Conservation (phyloP, 2,329 filamentous ascomycete genomes). For the Westerdykella aurantiaca region DNA sequence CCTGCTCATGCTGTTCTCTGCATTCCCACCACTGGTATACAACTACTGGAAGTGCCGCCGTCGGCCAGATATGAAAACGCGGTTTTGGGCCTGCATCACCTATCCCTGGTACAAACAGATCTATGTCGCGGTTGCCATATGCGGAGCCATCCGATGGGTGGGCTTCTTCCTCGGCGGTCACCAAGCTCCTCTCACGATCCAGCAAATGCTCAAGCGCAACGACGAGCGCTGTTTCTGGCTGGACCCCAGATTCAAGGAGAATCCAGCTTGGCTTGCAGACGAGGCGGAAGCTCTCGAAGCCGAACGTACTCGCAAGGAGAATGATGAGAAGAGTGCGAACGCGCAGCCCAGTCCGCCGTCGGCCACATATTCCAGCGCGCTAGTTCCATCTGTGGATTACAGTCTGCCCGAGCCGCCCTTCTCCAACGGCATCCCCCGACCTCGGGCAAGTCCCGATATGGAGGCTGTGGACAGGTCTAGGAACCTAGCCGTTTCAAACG, state of each 20-base stretch:
- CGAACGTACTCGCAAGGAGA: too few relatives aligned
- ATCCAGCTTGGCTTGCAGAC: slow-evolving; percentile 13
- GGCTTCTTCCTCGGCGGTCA: slow-evolving; percentile 12
- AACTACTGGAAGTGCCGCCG: slow-evolving; percentile 10
- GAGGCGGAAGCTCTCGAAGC: slow-evolving; percentile 5
- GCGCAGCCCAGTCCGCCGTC: too few relatives aligned
- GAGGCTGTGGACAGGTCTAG: too few relatives aligned
- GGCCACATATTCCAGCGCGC: too few relatives aligned
- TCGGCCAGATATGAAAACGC: slow-evolving; percentile 10
- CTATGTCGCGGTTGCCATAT: slow-evolving; percentile 10
- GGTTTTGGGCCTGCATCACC: slow-evolving; percentile 12
- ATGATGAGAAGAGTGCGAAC: too few relatives aligned
- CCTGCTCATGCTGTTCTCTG: slow-evolving; percentile 10
- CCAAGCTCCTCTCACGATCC: slow-evolving; percentile 9
- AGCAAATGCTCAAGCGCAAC: slow-evolving; percentile 11
- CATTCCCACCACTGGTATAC: slow-evolving; percentile 9
- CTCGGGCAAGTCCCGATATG: too few relatives aligned
- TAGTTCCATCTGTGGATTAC: too few relatives aligned
- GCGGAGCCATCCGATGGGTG: slow-evolving; percentile 10
- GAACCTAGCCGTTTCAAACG: too few relatives aligned
- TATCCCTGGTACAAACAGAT: slow-evolving; percentile 13
- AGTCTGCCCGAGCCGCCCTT: too few relatives aligned
- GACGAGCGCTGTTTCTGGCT: slow-evolving; percentile 14
- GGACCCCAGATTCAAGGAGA: slow-evolving; percentile 10
- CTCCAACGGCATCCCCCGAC: too few relatives aligned